Base-by-base conservation (phyloP, 1,284 basidiomycete genomes). In the Taiwanofungus camphoratus region DNA sequence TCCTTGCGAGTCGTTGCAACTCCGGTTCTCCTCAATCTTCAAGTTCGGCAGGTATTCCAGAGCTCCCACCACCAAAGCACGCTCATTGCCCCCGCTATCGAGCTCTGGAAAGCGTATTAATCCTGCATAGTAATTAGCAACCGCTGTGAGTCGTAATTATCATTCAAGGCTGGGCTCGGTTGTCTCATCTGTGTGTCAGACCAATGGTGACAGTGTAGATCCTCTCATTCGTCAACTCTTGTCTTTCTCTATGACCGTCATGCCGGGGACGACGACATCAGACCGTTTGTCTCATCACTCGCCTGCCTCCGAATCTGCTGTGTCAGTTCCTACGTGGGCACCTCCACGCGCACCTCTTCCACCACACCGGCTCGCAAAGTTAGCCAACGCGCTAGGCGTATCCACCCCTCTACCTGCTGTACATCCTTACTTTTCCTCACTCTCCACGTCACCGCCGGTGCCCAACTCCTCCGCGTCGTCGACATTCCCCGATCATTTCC, bases 321-420 rank as follows among this genome's bases (percentile, higher is more conserved):
- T 48, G 15, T 52, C 56, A 5, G 48, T 52, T 16, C 55, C 58
- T 26, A 52, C 67, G 56, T 82, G 82, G 81, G 66, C 67, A 5
- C 76, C 75, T 15, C 84, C 84, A 46, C 80, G 77, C 53, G 63
- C 79, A 26, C 87, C 87, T 3, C 67, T 90, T 11, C 64, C 85
- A 5, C 86, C 87, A 9, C 74, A 84, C 53, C 72, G 82, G 12
- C 74, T 90, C 4, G 87, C 85, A 32, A 86, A 83, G 52, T 70
- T 90, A 24, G 87, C 86, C 19, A 90, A 90, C 56, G 87, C 87
- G 2, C 76, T 90, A 32, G 87, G 87, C 41, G 77, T 90, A 21
- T 73, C 83, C 2, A 82, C 80, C 0, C 85, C 85, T 1, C 60
- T 83, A 33, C 87, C 85, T 6, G 67, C 72, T 24, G 66, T 68